A percentile compares a stretch with the other conserved stretches of the same genome.
These are phyloP conservation scores for Saccharomycopsis fodiens DNA, from an alignment of 805 yeast species.

Conservation along the genomic window DNA sequence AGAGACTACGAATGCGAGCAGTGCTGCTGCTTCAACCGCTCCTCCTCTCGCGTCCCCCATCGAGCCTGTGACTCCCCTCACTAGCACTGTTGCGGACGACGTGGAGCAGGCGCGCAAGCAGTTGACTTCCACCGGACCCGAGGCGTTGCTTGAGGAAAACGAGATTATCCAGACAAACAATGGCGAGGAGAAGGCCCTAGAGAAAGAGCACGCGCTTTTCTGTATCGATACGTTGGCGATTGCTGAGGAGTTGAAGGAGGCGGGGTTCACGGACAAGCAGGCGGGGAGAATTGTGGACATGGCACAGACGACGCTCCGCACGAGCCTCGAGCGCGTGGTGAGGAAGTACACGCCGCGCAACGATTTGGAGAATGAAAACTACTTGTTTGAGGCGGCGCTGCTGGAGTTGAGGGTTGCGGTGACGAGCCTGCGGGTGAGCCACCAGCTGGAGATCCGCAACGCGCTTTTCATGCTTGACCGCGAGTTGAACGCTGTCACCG, in stretches of 20 bases:
- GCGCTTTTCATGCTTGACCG: constrained; percentile 65
- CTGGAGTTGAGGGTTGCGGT: constrained; percentile 79
- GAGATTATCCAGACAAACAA: not conserved
- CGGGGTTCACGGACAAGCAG: constrained; percentile 58
- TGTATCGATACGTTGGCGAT: constrained; percentile 55
- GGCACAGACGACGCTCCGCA: constrained; percentile 30
- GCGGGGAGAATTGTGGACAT: constrained; percentile 48
- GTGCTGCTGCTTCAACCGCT: too few species aligned
- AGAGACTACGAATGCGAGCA: too few species aligned
- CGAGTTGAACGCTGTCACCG: constrained; percentile 63
- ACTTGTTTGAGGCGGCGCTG: constrained; percentile 86
- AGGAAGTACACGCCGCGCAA: constrained; percentile 35
- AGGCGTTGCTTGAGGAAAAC: not conserved
- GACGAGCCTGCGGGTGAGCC: constrained; percentile 60
- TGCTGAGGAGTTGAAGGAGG: constrained; percentile 40
- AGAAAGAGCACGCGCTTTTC: constrained; percentile 3
- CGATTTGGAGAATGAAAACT: constrained; percentile 81
- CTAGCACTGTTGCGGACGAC: too few species aligned
- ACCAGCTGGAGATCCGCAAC: constrained; percentile 58
- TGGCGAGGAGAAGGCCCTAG: not conserved
- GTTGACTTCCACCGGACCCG: not conserved
- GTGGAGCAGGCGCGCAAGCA: too few species aligned
- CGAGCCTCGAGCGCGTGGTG: constrained; percentile 27
- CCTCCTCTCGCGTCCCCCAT: too few species aligned
- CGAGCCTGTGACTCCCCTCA: too few species aligned